Conservation (phyloP, 192 early-diverging fungal species). For the Coemansia sp. region DNA sequence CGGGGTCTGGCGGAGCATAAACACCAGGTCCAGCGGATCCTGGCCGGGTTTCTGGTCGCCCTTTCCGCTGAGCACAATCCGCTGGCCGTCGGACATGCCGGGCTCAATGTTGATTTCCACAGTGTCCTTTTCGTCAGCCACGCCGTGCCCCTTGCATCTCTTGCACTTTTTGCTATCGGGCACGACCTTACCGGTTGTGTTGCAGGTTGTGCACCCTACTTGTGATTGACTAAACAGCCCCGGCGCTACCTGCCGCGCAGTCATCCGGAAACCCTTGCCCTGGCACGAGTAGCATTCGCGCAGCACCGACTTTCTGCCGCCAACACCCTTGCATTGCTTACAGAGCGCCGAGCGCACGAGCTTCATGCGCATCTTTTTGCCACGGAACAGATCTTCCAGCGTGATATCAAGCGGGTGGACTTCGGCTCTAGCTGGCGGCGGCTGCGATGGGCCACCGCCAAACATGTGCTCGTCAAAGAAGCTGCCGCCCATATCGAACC, state of each 20-base stretch:
- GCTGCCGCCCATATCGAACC: conserved; percentile 23
- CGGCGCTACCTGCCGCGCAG: conserved; percentile 35
- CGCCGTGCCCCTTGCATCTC: conserved; percentile 88
- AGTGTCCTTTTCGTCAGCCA: conserved; percentile 80
- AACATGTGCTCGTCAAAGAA: conserved; percentile 25
- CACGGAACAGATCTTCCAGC: conserved; percentile 72
- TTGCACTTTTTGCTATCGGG: conserved; percentile 88
- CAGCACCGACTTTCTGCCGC: conserved; percentile 32
- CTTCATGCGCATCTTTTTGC: conserved; percentile 67
- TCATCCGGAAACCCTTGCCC: conserved; percentile 26
- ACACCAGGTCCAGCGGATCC: conserved; percentile 87
- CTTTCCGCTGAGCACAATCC: conserved; percentile 88
- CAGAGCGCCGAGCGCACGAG: conserved; percentile 43
- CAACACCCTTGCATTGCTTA: conserved; percentile 45
- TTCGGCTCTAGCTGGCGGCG: conserved; percentile 16
- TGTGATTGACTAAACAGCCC: conserved; percentile 68
- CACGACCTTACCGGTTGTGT: conserved; percentile 80
- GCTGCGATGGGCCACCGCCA: background rate
- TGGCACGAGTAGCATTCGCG: conserved; percentile 46
- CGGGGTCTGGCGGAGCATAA: conserved; percentile 82
- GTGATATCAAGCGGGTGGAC: conserved; percentile 56
- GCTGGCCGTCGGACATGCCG: conserved; percentile 89
- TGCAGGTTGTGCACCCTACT: conserved; percentile 61
- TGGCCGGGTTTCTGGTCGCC: conserved; percentile 93
- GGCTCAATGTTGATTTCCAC: conserved; percentile 93